Conservation (phyloP, 208 protist genomes). For the Lotmaria passim region DNA sequence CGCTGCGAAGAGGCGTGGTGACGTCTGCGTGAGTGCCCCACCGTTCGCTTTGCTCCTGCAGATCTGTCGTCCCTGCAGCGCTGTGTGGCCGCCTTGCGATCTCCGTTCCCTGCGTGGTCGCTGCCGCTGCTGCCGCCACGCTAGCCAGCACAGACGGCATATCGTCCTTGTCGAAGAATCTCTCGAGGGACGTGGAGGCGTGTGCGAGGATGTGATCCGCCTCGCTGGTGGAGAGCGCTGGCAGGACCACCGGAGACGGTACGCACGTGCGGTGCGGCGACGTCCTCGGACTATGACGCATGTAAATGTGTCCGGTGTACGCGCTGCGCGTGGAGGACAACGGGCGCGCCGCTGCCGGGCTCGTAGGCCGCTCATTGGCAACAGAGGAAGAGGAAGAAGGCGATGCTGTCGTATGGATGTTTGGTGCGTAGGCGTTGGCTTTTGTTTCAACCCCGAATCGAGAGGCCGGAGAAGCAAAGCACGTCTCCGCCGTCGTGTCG, state of each 20-base stretch:
- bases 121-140: conserved; percentile 12
- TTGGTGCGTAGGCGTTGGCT: neutral
- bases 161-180: conserved; percentile 26
- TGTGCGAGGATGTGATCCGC: conserved; percentile 9
- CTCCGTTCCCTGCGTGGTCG: no score
- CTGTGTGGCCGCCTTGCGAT: neutral
- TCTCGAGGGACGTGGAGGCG: conserved; percentile 11
- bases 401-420: neutral
- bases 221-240: conserved; percentile 18
- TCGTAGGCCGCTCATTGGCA: no score
- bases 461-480: neutral
- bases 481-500: neutral
- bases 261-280: conserved; percentile 4
- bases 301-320: conserved; percentile 9
- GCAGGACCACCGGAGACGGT: conserved; percentile 22
- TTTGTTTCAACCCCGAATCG: neutral
- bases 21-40: neutral
- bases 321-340: neutral
- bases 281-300: conserved; percentile 13
- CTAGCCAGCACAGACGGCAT: conserved; percentile 24
- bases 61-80: neutral
- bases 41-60: neutral
- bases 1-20: neutral
- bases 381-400: neutral
- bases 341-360: no score